phyloP scores from a whole-genome alignment of 1,284 basidiomycete species.

The Fomitopsis pinicola region DNA sequence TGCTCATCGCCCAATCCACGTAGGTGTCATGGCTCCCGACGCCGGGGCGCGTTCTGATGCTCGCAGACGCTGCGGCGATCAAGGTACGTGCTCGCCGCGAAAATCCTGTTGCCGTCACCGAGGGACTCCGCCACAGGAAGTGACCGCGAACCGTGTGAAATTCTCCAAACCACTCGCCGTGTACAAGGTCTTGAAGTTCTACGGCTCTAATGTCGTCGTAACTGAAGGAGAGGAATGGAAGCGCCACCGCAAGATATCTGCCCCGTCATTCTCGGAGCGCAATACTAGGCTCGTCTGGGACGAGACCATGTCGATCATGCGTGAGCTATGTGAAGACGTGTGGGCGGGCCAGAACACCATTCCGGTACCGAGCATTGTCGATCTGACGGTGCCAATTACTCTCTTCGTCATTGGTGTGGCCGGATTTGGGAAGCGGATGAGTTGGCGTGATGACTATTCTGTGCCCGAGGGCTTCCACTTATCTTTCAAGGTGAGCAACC shows the following conservation, averaged over 20 bases:
- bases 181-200: conserved; percentile 31
- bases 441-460: conserved; percentile 42
- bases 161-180: conserved; percentile 32
- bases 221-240: conserved; percentile 60
- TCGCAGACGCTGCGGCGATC: conserved; percentile 19
- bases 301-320: conserved; percentile 39
- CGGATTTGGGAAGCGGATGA: conserved; percentile 52
- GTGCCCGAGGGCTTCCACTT: conserved; percentile 44
- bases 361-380: conserved; percentile 27
- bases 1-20: background rate
- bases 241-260: conserved; percentile 46
- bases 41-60: background rate
- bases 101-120: background rate
- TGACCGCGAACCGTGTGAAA: conserved; percentile 15
- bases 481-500: conserved; percentile 41
- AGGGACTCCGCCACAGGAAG: conserved; percentile 12
- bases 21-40: conserved; percentile 1
- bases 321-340: conserved; percentile 32
- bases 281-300: conserved; percentile 60
- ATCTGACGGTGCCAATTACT: conserved; percentile 49
- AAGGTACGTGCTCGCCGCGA: conserved; percentile 12
- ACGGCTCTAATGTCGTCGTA: conserved; percentile 52
- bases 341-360: conserved; percentile 31
- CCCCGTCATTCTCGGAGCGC: conserved; percentile 37
- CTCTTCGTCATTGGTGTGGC: conserved; percentile 54